These are phyloP conservation scores for Solanum habrochaites DNA, from an alignment of 257 asterid genomes.

Conservation along the genomic window DNA sequence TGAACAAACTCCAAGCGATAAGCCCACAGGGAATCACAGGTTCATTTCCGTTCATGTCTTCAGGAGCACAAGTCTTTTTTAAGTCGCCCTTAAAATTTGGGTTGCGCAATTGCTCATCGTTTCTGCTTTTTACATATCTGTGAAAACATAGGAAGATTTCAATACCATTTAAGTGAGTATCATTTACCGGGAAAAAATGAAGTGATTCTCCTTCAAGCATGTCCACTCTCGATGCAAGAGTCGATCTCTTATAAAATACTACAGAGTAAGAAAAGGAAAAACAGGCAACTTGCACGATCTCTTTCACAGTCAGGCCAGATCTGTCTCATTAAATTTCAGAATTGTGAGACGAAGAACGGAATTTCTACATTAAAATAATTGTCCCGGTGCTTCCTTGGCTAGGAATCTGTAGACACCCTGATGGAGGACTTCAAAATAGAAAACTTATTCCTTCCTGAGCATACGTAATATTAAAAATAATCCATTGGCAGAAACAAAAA, in stretches of 20 bases:
- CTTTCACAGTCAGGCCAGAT: not conserved
- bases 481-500: not conserved
- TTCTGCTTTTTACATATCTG: conserved; percentile 88
- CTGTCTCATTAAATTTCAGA: not conserved
- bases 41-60: conserved; percentile 3
- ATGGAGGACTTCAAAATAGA: not conserved
- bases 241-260: not conserved
- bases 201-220: not conserved
- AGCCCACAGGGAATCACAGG: conserved; percentile 88
- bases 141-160: not conserved
- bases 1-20: conserved; percentile 87
- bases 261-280: not conserved
- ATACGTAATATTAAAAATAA: not conserved
- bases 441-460: not conserved
- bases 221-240: not conserved
- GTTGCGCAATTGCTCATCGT: conserved; percentile 47
- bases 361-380: not conserved
- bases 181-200: not conserved
- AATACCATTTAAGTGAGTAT: not conserved
- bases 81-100: conserved; percentile 10
- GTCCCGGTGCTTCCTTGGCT: not conserved
- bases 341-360: not conserved
- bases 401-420: not conserved
- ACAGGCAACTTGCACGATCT: not conserved
- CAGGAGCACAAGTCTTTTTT: conserved; percentile 53